phyloP scores from a whole-genome alignment of 1,284 basidiomycete species.

The Rhodotorula sp. region DNA sequence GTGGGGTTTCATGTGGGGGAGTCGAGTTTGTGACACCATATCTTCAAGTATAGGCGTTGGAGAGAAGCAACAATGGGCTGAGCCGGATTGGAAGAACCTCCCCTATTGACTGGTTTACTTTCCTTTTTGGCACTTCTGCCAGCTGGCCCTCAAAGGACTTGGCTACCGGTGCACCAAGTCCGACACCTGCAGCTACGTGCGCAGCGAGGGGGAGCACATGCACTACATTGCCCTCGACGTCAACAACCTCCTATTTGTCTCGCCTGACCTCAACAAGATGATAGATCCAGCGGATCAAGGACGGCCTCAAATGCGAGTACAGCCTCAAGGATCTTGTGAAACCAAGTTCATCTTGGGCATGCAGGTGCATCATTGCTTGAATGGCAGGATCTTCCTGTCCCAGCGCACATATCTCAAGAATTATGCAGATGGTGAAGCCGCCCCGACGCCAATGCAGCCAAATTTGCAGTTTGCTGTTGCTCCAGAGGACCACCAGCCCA shows the following conservation, averaged over 20 bases:
- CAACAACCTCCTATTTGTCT: slow-evolving; percentile 48
- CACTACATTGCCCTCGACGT: slow-evolving; percentile 49
- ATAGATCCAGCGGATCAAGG: slow-evolving; percentile 43
- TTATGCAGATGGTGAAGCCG: slow-evolving; percentile 49
- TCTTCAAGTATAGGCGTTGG: too few relatives aligned
- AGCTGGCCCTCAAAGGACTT: slow-evolving; percentile 32
- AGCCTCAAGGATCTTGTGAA: slow-evolving; percentile 47
- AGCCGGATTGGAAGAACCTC: too few relatives aligned
- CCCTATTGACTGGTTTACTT: slow-evolving; percentile 46
- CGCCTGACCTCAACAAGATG: slow-evolving; percentile 29
- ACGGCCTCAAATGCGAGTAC: slow-evolving; percentile 43
- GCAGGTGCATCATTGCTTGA: slow-evolving; percentile 46
- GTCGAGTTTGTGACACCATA: slow-evolving; percentile 49
- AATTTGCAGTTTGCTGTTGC: too few relatives aligned
- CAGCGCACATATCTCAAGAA: slow-evolving; percentile 49
- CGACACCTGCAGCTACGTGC: too few relatives aligned
- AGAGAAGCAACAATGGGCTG: too few relatives aligned
- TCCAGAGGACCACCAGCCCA: background rate
- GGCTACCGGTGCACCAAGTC: too few relatives aligned
- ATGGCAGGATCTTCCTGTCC: slow-evolving; percentile 45
- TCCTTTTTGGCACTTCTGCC: too few relatives aligned
- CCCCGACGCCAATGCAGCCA: too few relatives aligned
- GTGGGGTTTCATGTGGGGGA: slow-evolving; percentile 53
- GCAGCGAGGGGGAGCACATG: too few relatives aligned
- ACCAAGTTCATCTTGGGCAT: slow-evolving; percentile 49